Evolutionary conservation across 306 rosid species (phyloP), one percentile per base, ranked within the genome.

Genomic region (Astragalus glycyphyllos): DNA sequence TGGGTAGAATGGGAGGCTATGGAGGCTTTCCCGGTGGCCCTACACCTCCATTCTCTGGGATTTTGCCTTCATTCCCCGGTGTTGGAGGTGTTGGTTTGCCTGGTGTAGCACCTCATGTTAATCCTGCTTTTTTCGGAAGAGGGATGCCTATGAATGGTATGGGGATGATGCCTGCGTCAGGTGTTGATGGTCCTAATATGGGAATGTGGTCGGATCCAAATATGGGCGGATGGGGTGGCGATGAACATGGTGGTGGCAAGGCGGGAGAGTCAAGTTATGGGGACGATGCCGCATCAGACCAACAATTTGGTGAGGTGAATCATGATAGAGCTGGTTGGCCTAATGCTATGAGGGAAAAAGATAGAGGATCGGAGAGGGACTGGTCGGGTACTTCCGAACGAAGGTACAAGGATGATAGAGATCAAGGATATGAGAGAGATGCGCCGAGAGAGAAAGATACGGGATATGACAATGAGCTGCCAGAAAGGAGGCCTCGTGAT

Each of bases 11-110:
- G 96, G 97, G 96, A 4, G 11, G 77, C 17, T 95, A 91, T 76
- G 96, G 97, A 68, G 97, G 97, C 64, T 95, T 87, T 84, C 99
- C 92, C 3, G 97, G 99, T 73, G 98, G 81, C 55, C 96, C 97
- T 0, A 77, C 88, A 0, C 96, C 99, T 40, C 92, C 90, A 8
- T 94, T 94, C 68, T 79, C 99, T 5, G 97, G 97, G 13, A 87
- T 95, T 37, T 56, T 95, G 73, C 87, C 99, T 49, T 69, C 87
- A 17, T 95, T 91, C 58, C 96, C 97, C 10, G 90, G 88, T 49
- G 92, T 91, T 11, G 92, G 91, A 57, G 91, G 92, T 72, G 91
- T 89, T 73, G 97, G 99, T 54, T 78, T 94, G 77, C 96, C 92
- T 81, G 98, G 97, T 46, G 96, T 90, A 1, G 97, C 99, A 47